Percentiles rank a stretch among this genome's conserved stretches.
phyloP scores from a whole-genome alignment of 2,329 filamentous ascomycete species.

The Sporothrix phasma region DNA sequence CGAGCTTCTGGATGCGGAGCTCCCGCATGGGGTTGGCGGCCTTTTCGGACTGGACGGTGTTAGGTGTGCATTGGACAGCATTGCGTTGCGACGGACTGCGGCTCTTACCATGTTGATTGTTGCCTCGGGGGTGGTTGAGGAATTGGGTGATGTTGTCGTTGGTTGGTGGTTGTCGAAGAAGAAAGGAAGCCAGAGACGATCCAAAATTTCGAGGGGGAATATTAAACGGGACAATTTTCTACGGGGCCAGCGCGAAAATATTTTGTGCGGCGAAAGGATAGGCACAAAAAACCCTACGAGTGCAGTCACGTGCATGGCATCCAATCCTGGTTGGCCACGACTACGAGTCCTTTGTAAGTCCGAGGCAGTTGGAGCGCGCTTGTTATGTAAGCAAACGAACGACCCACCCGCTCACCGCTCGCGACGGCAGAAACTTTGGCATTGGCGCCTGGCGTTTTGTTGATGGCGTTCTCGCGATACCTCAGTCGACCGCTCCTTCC shows the following conservation, averaged over 20 bases:
- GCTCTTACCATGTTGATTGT: conserved; percentile 31
- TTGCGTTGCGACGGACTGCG: not conserved
- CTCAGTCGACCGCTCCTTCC: not conserved
- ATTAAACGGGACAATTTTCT: not conserved
- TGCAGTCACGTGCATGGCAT: conserved; percentile 9
- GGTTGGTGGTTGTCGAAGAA: conserved; percentile 6
- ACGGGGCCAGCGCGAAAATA: conserved; percentile 15
- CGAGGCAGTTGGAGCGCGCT: too few relatives aligned
- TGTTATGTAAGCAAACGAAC: not conserved
- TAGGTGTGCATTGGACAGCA: not conserved
- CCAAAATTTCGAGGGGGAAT: conserved; percentile 14
- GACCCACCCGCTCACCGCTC: not conserved
- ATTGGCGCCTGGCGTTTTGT: conserved; percentile 5
- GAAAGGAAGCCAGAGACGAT: conserved; percentile 1
- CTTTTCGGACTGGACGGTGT: conserved; percentile 61
- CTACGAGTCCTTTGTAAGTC: not conserved
- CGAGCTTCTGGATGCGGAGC: conserved; percentile 98
- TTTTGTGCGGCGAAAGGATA: conserved; percentile 12
- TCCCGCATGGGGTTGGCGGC: conserved; percentile 97
- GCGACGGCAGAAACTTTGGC: conserved; percentile 7
- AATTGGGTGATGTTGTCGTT: conserved; percentile 13
- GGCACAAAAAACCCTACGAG: conserved; percentile 11
- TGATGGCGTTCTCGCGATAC: conserved; percentile 7
- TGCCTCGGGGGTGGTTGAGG: conserved; percentile 9
- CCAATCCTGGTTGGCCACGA: conserved; percentile 14